phyloP scores from a whole-genome alignment of 306 rosid genomes.

The Lupinus albus region DNA sequence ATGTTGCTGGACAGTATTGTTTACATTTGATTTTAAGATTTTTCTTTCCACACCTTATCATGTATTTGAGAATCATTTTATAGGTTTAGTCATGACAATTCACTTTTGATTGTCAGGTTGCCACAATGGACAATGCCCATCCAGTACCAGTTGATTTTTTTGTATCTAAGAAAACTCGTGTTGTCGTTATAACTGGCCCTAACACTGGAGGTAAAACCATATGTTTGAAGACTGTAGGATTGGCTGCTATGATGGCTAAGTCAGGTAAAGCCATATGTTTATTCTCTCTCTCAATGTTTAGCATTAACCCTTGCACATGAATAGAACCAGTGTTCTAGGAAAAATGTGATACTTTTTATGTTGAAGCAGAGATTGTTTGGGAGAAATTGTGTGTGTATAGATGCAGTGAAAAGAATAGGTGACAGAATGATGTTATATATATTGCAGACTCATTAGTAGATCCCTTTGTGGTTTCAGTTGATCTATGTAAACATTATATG shows the following conservation, averaged over 20 bases:
- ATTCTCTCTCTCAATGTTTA: background rate
- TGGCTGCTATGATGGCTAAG: slow-evolving; percentile 97
- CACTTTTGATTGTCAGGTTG: slow-evolving; percentile 60
- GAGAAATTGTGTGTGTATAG: background rate
- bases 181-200: slow-evolving; percentile 90
- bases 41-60: slow-evolving; percentile 19
- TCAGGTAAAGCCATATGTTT: too few species aligned
- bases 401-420: background rate
- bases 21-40: slow-evolving; percentile 3
- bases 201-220: slow-evolving; percentile 97
- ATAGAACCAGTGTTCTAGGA: slow-evolving; percentile 26
- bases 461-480: background rate
- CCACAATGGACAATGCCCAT: slow-evolving; percentile 50
- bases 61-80: slow-evolving; percentile 34
- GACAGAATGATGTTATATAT: background rate
- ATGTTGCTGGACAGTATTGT: slow-evolving; percentile 18
- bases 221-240: slow-evolving; percentile 86
- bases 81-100: slow-evolving; percentile 29
- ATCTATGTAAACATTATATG: background rate
- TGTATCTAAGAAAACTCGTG: slow-evolving; percentile 65
- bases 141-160: slow-evolving; percentile 89
- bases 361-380: background rate
- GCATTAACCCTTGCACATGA: slow-evolving; percentile 9
- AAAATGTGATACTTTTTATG: background rate
- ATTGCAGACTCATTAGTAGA: background rate